Conservation (phyloP, 1,139 yeast genomes). For the Magnusiomyces suaveolens region DNA sequence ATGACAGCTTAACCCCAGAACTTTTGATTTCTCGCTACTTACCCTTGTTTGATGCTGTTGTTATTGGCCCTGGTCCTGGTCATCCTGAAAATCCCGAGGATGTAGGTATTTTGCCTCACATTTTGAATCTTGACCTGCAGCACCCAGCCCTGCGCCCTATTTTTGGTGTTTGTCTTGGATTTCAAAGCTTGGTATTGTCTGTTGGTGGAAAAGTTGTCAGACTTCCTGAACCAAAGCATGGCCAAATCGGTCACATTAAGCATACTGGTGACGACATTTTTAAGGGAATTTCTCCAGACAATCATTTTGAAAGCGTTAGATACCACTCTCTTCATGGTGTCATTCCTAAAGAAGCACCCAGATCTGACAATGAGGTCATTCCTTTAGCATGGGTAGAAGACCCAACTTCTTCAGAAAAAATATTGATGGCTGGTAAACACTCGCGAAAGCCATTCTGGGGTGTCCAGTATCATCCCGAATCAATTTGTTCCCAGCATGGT, state of each 20-base stretch:
- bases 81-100: conserved; percentile 58
- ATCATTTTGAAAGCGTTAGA: conserved; percentile 58
- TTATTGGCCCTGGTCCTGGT: conserved; percentile 98
- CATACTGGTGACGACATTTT: conserved; percentile 35
- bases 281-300: conserved; percentile 30
- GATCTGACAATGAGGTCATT: conserved; percentile 19
- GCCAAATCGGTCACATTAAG: conserved; percentile 57
- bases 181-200: conserved; percentile 69
- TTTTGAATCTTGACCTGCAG: conserved; percentile 32
- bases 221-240: conserved; percentile 63
- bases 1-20: conserved; percentile 50
- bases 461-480: conserved; percentile 96
- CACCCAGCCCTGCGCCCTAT: conserved; percentile 46
- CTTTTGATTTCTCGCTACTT: conserved; percentile 34
- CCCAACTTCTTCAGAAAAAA: conserved; percentile 23
- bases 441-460: conserved; percentile 63
- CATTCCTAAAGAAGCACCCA: conserved; percentile 4
- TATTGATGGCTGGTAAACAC: conserved; percentile 77
- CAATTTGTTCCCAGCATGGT: conserved; percentile 73
- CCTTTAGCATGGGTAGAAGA: conserved; percentile 20
- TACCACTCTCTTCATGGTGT: conserved; percentile 77
- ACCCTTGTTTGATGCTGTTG: conserved; percentile 58
- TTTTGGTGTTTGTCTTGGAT: conserved; percentile 88
- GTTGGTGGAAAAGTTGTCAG: conserved; percentile 50
- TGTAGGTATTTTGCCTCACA: conserved; percentile 62